Evolutionary conservation across 2,329 filamentous ascomycete species (phyloP), one percentile per base, ranked within the genome.

Genomic region (Mycosphaerelloides madeirae): DNA sequence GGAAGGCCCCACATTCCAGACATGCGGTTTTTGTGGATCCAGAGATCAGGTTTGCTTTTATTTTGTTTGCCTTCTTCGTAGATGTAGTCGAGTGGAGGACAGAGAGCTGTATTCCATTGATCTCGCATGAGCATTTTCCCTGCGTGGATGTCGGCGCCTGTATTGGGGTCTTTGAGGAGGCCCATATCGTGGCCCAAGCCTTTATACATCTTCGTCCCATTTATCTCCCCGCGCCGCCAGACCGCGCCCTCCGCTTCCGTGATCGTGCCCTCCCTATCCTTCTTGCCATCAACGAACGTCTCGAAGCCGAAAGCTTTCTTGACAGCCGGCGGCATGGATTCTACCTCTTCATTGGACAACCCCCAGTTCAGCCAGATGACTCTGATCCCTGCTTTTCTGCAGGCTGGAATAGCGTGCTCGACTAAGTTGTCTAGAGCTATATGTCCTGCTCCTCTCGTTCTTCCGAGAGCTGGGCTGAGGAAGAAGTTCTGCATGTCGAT

Each of bases 311-410:
- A 81, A 12, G 72, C 68, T 11, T 72, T 62, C 41, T 69, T 57
- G 3, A 75, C 65, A 12, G 66, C 66, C 6, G 77, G 73, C 6
- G 77, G 77, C 66, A 81, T 73, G 3, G 49, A 58, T 3, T 56
- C 54, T 12, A 80, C 56, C 52, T 80, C 77, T 14, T 63, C 52
- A n/a, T 77, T 70, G 0, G 68, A 75, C 29, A 81, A 63, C 2
- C 77, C 77, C 78, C 77, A 81, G 54, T 77, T 79, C 33, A 78
- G 64, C 74, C 75, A 78, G 15, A 78, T 60, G 15, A 78, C 40
- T 57, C 72, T 65, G 14, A 80, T 69, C 1, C 72, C 75, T n/a
- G 67, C 65, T 43, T 70, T 65, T 34, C 77, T 65, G 29, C 75
- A 78, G 29, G 68, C 70, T 6, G 71, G 71, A 16, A 74, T 68